Percentiles rank a stretch among this genome's conserved stretches.
These are phyloP conservation scores for Beauveria caledonica DNA, from an alignment of 2,329 filamentous ascomycete species.

Conservation along the genomic window DNA sequence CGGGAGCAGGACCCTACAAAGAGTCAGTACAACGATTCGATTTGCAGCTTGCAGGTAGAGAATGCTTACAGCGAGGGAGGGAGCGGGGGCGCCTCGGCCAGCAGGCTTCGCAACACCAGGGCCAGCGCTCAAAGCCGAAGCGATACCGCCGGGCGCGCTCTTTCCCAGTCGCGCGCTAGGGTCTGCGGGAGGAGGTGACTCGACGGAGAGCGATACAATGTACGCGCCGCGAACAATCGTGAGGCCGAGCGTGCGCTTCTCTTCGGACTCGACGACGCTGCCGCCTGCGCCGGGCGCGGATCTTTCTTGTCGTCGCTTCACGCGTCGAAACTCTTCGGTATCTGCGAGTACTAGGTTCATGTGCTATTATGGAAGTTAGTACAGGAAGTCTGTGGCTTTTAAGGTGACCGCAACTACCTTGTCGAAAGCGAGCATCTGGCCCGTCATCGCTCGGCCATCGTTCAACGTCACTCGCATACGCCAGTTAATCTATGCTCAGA, in stretches of 20 bases:
- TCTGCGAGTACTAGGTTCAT: constrained; percentile 99
- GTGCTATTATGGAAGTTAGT: constrained; percentile 49
- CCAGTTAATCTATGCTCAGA: constrained; percentile 79
- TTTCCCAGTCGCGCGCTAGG: constrained; percentile 83
- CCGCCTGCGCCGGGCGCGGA: constrained; percentile 48
- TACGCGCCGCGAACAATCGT: constrained; percentile 92
- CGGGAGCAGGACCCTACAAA: constrained; percentile 66
- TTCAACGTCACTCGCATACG: constrained; percentile 95
- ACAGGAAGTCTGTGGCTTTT: constrained; percentile 1
- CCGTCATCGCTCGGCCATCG: constrained; percentile 92
- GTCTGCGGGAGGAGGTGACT: constrained; percentile 90
- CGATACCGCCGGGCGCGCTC: constrained; percentile 57
- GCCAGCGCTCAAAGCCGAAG: constrained; percentile 68
- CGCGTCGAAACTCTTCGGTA: constrained; percentile 92
- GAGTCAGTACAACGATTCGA: constrained; percentile 15
- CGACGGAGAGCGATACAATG: constrained; percentile 89
- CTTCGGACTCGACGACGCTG: constrained; percentile 74
- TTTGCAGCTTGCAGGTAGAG: background rate
- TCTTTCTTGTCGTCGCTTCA: constrained; percentile 78
- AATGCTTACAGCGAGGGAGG: constrained; percentile 61
- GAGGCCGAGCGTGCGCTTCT: constrained; percentile 93
- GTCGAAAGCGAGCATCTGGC: constrained; percentile 97
- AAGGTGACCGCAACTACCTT: constrained; percentile 52
- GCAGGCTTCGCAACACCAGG: constrained; percentile 87
- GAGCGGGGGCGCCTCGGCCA: constrained; percentile 68